phyloP scores from a whole-genome alignment of 176 grass and related monocot genomes.

The Poa annua region DNA sequence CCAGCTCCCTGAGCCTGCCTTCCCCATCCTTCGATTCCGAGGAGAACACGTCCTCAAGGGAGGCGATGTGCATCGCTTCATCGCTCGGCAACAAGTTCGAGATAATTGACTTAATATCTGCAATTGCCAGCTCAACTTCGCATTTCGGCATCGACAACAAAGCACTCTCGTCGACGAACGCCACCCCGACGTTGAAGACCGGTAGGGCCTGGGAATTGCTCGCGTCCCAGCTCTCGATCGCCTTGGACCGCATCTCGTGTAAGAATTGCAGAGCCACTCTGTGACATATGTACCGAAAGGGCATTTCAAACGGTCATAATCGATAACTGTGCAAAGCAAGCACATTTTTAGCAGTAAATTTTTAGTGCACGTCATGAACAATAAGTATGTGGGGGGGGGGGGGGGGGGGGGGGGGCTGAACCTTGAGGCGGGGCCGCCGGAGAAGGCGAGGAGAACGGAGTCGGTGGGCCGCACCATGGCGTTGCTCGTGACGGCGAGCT shows the following conservation, averaged over 20 bases:
- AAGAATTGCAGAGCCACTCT: constrained; percentile 88
- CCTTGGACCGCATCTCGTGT: constrained; percentile 82
- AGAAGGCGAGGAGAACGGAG: constrained; percentile 89
- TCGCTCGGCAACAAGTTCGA: constrained; percentile 46
- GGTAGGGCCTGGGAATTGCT: constrained; percentile 85
- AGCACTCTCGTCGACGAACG: constrained; percentile 66
- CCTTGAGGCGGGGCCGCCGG: constrained; percentile 87
- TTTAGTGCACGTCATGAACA: background rate
- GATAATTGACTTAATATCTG: constrained; percentile 57
- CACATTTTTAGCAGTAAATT: background rate
- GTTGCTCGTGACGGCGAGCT: constrained; percentile 80
- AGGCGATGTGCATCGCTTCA: constrained; percentile 55
- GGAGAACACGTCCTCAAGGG: constrained; percentile 60
- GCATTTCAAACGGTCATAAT: background rate
- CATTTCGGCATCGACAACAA: constrained; percentile 20
- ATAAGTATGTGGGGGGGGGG: background rate
- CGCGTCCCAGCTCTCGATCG: constrained; percentile 74
- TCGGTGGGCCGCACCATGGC: constrained; percentile 88
- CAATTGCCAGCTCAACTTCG: constrained; percentile 43
- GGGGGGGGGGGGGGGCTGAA: background rate
- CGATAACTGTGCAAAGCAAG: background rate
- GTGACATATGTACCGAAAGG: background rate
- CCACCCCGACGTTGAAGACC: constrained; percentile 64
- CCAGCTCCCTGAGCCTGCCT: constrained; percentile 45
- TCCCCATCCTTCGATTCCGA: constrained; percentile 35